Conservation (phyloP, 495 filamentous ascomycete species). For the Annulohypoxylon moriforme region DNA sequence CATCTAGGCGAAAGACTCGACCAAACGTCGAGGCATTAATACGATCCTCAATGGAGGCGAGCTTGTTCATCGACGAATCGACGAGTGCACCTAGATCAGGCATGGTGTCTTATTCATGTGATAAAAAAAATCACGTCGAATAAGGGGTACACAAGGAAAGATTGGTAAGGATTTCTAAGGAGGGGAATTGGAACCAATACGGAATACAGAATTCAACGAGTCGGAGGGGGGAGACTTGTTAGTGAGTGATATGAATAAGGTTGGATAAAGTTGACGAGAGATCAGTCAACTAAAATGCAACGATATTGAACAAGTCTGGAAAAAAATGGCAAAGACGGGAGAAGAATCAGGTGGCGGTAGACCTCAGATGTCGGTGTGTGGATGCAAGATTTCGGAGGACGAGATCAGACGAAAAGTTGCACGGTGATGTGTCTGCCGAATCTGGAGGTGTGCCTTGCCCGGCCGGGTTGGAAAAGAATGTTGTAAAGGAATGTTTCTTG, state of each 20-base stretch:
- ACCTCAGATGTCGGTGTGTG: background rate
- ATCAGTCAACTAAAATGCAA: conserved; percentile 4
- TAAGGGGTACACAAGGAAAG: conserved; percentile 6
- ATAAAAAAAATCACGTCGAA: conserved; percentile 12
- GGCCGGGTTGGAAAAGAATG: conserved; percentile 17
- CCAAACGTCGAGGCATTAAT: conserved; percentile 67
- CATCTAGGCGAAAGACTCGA: conserved; percentile 76
- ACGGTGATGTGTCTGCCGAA: conserved; percentile 33
- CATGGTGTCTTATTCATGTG: conserved; percentile 28
- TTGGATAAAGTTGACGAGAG: background rate
- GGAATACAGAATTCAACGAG: background rate
- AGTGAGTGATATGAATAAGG: conserved; percentile 5
- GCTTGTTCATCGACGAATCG: conserved; percentile 33
- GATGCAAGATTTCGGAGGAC: conserved; percentile 17
- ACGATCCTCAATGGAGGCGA: conserved; percentile 46
- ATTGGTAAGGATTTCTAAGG: background rate
- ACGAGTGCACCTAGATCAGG: conserved; percentile 6
- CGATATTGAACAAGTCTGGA: background rate
- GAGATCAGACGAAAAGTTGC: conserved; percentile 33
- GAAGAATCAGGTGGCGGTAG: conserved; percentile 3
- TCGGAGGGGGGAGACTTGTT: background rate
- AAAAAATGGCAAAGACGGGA: conserved; percentile 16
- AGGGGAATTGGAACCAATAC: conserved; percentile 2
- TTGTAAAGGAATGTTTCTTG: conserved; percentile 21
- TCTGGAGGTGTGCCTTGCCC: conserved; percentile 18